Evolutionary conservation across 768 basidiomycete species (phyloP), one percentile per base, ranked within the genome.

Genomic region (Pluteus cervinus): DNA sequence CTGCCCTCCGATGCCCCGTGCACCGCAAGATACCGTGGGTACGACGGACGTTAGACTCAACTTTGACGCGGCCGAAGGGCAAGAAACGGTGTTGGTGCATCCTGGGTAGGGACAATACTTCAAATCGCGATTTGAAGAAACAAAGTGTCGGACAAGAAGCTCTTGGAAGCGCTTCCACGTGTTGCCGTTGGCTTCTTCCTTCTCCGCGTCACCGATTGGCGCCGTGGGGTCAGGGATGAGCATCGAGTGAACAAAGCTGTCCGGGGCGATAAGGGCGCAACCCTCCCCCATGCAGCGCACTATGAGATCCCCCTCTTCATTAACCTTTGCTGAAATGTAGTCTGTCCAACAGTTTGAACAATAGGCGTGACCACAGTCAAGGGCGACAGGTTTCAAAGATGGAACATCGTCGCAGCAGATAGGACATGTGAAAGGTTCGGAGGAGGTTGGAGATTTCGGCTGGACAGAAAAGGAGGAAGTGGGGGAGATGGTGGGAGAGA

Each of bases 61-160:
- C 56, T 83, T 85, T 30, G 79, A 73, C 1, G 90, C 74, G 0
- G 87, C 89, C n/a, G 81, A 58, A 7, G 81, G 73, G 62, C 93
- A 97, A 26, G 86, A 83, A 31, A 98, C 82, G n/a, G 93, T 92
- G 58, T 88, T 81, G 25, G 90, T 85, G 71, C 96, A 99, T 25
- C 80, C 77, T 0, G 94, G 93, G 49, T 89, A 91, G 3, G 96
- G 96, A 56, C 96, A 99, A 69, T 87, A 99, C 59, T 89, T 85
- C 54, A 98, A 73, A 39, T 75, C 78, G 21, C 78, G 63, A 58
- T 81, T 83, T 54, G 86, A 87, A 14, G 75, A 76, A 12, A 99
- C 96, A 58, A 86, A 98, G 60, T 94, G 79, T 37, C 92, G 81
- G 34, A 88, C 79, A 34, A 94, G 69, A 22, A 99, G 76, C 52